phyloP scores from a whole-genome alignment of 2,329 filamentous ascomycete genomes.

The Tolypocladium album region DNA sequence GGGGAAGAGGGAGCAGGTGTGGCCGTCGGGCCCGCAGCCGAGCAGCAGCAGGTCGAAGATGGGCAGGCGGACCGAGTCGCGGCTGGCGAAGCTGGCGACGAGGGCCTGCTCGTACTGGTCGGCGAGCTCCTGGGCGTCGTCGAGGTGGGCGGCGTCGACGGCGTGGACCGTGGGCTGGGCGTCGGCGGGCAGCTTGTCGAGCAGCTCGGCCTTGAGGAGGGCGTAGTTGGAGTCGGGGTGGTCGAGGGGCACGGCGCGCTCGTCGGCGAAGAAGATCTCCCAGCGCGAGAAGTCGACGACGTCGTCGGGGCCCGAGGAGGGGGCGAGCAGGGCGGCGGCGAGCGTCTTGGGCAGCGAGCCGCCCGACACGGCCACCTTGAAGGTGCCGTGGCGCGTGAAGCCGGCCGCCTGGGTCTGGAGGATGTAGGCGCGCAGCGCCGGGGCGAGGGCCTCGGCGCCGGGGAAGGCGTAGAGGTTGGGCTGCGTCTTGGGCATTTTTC shows the following conservation, averaged over 20 bases:
- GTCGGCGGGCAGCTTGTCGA: constrained; percentile 72
- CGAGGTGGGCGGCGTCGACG: constrained; percentile 55
- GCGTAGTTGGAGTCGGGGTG: constrained; percentile 91
- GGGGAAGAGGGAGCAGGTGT: constrained; percentile 95
- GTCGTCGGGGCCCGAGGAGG: constrained; percentile 40
- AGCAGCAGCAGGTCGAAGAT: constrained; percentile 92
- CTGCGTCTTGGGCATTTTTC: constrained; percentile 43
- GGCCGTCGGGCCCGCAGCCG: constrained; percentile 89
- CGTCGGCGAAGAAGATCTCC: constrained; percentile 98
- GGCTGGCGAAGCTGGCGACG: constrained; percentile 75
- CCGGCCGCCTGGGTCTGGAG: constrained; percentile 73
- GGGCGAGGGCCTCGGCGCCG: constrained; percentile 57
- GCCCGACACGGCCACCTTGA: constrained; percentile 89
- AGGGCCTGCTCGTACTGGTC: constrained; percentile 88
- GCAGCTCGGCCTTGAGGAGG: constrained; percentile 74
- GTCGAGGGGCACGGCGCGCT: constrained; percentile 85
- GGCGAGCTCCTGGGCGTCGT: constrained; percentile 83
- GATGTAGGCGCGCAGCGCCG: constrained; percentile 71
- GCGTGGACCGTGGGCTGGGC: constrained; percentile 63
- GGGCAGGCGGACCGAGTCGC: constrained; percentile 88
- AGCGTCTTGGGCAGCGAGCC: constrained; percentile 86
- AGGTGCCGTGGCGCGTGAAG: constrained; percentile 67
- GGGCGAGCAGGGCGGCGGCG: constrained; percentile 67
- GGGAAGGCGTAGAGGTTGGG: constrained; percentile 74
- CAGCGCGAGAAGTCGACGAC: constrained; percentile 71